Evolutionary conservation across 192 early-diverging fungal species (phyloP), one percentile per base, ranked within the genome.

Genomic region (Haplosporangium gracile): DNA sequence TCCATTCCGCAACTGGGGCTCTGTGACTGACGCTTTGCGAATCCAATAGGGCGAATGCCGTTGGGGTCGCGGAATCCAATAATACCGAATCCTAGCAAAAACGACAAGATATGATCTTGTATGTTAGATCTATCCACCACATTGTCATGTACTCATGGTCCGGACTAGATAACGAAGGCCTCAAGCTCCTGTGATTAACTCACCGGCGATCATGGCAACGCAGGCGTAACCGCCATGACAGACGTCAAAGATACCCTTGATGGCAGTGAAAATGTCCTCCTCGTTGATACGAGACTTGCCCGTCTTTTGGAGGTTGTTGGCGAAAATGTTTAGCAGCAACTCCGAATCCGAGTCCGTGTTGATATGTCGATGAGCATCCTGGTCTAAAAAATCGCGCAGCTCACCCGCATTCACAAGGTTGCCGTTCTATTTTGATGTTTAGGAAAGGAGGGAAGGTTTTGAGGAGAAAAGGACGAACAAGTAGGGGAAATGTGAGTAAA

Each of bases 331-430:
- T 39, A 99, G 92, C 80, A 99, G 91, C 42, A 99, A 89, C 90
- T 99, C 98, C 69, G 98, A 98, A 91, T 99, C 98, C 10, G 98
- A 99, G 85, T 99, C 97, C 20, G 98, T 99, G 91, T 99, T 99
- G 91, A 99, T 98, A 88, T 99, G 98, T 69, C 98, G 95, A 89
- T 99, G 98, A 57, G 98, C 97, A 57, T 96, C 95, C 76, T 93
- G 88, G 90, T 99, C 98, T 63, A 99, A 87, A 76, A 95, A 99
- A 36, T 93, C 90, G 80, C 93, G 92, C 78, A 99, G 91, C 77
- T 98, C 97, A 42, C 80, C 88, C 49, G 97, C 95, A 89, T 99
- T 99, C n/a, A 97, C 97, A 80, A 99, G 90, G 88, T 99, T 99
- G 65, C 98, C 98, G 88, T 99, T 99, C 95, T 96, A 90, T 55